phyloP scores from a whole-genome alignment of 2,329 filamentous ascomycete species.

The Nigrograna mackinnonii region DNA sequence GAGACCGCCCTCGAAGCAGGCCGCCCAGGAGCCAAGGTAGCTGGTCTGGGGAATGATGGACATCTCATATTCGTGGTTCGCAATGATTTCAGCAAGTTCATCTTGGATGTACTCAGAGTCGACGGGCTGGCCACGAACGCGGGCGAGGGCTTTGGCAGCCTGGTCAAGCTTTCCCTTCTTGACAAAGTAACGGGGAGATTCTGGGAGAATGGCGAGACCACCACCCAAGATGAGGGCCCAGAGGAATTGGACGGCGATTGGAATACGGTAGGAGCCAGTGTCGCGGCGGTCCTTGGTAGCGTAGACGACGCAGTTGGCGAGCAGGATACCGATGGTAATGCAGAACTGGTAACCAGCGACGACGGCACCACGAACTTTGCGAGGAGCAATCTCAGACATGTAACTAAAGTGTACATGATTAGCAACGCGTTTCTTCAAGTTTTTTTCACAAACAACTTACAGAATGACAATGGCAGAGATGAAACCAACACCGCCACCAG shows the following conservation, averaged over 20 bases:
- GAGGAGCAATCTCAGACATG: slow-evolving; percentile 78
- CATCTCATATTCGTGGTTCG: slow-evolving; percentile 88
- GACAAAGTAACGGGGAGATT: slow-evolving; percentile 86
- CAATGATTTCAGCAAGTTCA: slow-evolving; percentile 85
- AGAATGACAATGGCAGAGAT: slow-evolving; percentile 65
- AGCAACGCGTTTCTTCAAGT: slow-evolving; percentile 4
- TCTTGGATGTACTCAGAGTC: slow-evolving; percentile 78
- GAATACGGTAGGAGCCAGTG: slow-evolving; percentile 74
- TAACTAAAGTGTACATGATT: slow-evolving; percentile 55
- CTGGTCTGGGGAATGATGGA: slow-evolving; percentile 49
- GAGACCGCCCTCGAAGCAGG: slow-evolving; percentile 61
- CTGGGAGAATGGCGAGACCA: slow-evolving; percentile 77
- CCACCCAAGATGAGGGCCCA: slow-evolving; percentile 77
- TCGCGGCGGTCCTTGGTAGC: slow-evolving; percentile 66
- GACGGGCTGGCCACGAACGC: slow-evolving; percentile 73
- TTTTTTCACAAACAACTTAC: slow-evolving; percentile 36
- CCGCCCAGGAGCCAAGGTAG: slow-evolving; percentile 62
- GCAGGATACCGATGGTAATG: slow-evolving; percentile 77
- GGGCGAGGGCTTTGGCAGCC: slow-evolving; percentile 67
- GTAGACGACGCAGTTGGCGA: slow-evolving; percentile 78
- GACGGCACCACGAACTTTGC: slow-evolving; percentile 76
- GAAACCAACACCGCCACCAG: slow-evolving; percentile 73
- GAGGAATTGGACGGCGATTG: slow-evolving; percentile 78
- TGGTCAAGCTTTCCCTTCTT: slow-evolving; percentile 72
- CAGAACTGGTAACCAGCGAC: slow-evolving; percentile 84